Evolutionary conservation across 192 early-diverging fungal genomes (phyloP).

Genomic region (Rhizophagus sp.): DNA sequence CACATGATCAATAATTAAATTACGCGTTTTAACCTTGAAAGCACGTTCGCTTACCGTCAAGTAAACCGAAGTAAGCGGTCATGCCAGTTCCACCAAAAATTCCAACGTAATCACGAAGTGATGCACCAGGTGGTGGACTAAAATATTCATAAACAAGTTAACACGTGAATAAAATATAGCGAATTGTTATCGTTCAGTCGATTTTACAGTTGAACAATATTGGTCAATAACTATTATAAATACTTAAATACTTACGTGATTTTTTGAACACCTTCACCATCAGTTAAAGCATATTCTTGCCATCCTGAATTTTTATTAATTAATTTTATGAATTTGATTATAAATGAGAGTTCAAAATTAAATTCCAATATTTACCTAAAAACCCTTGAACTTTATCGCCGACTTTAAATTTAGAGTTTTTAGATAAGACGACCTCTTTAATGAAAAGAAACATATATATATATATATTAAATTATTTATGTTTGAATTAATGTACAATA

Average conservation of each 20-base stretch:
- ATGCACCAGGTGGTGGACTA: constrained; percentile 37
- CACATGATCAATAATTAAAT: background rate
- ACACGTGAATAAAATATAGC: too few relatives aligned
- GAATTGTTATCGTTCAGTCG: too few relatives aligned
- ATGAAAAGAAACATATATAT: background rate
- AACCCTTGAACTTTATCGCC: constrained; percentile 33
- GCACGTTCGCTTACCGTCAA: constrained; percentile 37
- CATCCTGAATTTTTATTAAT: constrained; percentile 36
- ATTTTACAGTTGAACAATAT: too few relatives aligned
- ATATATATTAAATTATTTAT: background rate
- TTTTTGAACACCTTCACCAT: constrained; percentile 42
- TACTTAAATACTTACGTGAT: constrained; percentile 30
- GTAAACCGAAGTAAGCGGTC: constrained; percentile 55
- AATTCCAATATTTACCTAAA: background rate
- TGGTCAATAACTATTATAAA: background rate
- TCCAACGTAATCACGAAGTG: constrained; percentile 40
- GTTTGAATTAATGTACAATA: background rate
- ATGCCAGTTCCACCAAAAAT: constrained; percentile 44
- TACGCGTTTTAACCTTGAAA: background rate
- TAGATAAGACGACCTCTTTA: constrained; percentile 41
- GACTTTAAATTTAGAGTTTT: constrained; percentile 36
- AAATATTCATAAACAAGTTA: background rate
- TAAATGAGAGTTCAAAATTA: background rate
- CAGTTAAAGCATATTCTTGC: constrained; percentile 50
- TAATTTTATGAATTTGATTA: background rate